These are phyloP conservation scores for Neonectria sp. DNA, from an alignment of 2,329 filamentous ascomycete genomes.

Conservation along the genomic window DNA sequence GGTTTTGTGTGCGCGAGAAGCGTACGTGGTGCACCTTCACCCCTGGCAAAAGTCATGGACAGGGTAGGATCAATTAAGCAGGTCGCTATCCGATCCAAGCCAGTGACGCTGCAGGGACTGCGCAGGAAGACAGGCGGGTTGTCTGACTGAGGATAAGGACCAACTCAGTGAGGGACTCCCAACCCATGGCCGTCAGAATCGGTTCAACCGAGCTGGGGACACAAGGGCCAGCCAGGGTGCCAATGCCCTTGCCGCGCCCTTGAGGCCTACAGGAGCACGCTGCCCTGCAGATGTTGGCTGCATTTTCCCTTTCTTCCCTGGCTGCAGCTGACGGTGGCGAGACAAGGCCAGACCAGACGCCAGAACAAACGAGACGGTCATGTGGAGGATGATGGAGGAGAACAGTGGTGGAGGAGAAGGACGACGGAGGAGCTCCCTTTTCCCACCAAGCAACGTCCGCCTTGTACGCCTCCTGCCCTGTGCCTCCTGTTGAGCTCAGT, in stretches of 20 bases:
- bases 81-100: not conserved
- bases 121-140: not conserved
- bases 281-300: slow-evolving; percentile 23
- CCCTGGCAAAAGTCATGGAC: not conserved
- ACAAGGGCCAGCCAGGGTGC: slow-evolving; percentile 35
- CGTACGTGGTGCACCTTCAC: not conserved
- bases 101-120: not conserved
- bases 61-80: slow-evolving; percentile 4
- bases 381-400: slow-evolving; percentile 18
- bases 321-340: not conserved
- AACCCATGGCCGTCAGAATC: slow-evolving; percentile 22
- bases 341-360: not conserved
- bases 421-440: slow-evolving; percentile 9
- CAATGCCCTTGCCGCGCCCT: no score
- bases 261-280: not conserved
- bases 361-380: slow-evolving; percentile 15
- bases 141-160: slow-evolving; percentile 14
- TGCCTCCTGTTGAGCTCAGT: not conserved
- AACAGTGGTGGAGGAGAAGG: slow-evolving; percentile 9
- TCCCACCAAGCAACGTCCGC: slow-evolving; percentile 35
- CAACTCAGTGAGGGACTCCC: slow-evolving; percentile 2
- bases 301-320: slow-evolving; percentile 19
- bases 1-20: not conserved
- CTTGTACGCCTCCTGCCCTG: not conserved
- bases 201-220: slow-evolving; percentile 24